These are phyloP conservation scores for Aspergillus persii DNA, from an alignment of 2,329 filamentous ascomycete genomes.

Conservation along the genomic window DNA sequence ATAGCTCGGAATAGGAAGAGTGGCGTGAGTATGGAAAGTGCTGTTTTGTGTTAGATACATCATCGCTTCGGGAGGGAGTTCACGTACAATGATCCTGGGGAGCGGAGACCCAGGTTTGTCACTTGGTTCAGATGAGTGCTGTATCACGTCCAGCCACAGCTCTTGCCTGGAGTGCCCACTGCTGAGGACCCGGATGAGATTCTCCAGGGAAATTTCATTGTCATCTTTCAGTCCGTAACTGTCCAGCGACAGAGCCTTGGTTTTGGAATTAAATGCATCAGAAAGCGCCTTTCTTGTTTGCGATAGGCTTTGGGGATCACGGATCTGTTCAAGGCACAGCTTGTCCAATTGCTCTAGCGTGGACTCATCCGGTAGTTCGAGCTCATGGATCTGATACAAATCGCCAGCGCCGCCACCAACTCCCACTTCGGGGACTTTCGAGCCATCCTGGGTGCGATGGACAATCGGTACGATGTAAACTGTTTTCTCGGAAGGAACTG, in stretches of 20 bases:
- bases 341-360: conserved; percentile 54
- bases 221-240: conserved; percentile 38
- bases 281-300: conserved; percentile 30
- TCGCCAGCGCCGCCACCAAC: conserved; percentile 78
- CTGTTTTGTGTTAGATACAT: conserved; percentile 22
- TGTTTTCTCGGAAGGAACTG: conserved; percentile 48
- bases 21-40: conserved; percentile 86
- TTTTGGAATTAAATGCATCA: conserved; percentile 33
- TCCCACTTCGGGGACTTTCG: conserved; percentile 69
- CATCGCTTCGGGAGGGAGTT: not conserved
- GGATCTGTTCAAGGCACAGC: conserved; percentile 47
- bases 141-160: not conserved
- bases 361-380: conserved; percentile 55
- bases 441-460: conserved; percentile 55
- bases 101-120: conserved; percentile 12
- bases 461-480: conserved; percentile 80
- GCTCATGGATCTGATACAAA: conserved; percentile 64
- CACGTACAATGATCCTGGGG: conserved; percentile 36
- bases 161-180: conserved; percentile 16
- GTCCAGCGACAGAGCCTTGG: conserved; percentile 37
- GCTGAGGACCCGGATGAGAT: conserved; percentile 33
- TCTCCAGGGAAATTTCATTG: conserved; percentile 36
- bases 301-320: conserved; percentile 26
- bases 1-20: conserved; percentile 79
- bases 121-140: not conserved